phyloP scores from a whole-genome alignment of 2,329 filamentous ascomycete species.

The Trichoderma atroviride region DNA sequence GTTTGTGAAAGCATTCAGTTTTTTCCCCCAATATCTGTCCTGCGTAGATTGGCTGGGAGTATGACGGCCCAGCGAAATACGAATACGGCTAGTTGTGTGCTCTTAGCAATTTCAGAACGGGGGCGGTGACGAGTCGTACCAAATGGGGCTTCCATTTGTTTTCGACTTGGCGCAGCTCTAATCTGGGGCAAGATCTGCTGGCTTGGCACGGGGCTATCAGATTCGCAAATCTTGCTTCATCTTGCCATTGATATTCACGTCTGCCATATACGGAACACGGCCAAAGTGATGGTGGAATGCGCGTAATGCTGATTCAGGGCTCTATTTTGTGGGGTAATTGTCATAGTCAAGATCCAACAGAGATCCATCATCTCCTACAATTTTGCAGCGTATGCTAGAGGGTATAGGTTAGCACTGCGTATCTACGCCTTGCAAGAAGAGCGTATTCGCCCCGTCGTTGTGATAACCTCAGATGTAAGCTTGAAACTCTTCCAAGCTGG shows the following conservation, averaged over 20 bases:
- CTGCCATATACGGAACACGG: background rate
- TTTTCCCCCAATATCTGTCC: conserved; percentile 12
- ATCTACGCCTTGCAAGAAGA: background rate
- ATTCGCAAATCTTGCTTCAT: background rate
- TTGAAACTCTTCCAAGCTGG: background rate
- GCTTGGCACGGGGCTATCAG: background rate
- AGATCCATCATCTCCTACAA: background rate
- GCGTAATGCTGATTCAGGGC: conserved; percentile 6
- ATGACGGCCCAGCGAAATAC: conserved; percentile 15
- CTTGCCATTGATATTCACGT: background rate
- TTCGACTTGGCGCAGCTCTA: background rate
- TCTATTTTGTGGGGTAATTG: conserved; percentile 10
- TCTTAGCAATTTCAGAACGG: background rate
- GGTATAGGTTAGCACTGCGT: background rate
- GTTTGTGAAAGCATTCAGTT: background rate
- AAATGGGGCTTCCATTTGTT: background rate
- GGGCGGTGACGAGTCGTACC: conserved; percentile 16
- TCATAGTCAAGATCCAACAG: background rate
- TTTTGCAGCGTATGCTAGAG: background rate
- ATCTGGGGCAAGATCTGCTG: background rate
- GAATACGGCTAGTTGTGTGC: conserved; percentile 14
- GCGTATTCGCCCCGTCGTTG: background rate
- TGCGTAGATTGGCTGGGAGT: conserved; percentile 19
- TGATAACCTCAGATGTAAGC: background rate
- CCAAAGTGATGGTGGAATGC: background rate